These are phyloP conservation scores for Pleurotus giganteus DNA, from an alignment of 768 basidiomycete species.

Conservation along the genomic window DNA sequence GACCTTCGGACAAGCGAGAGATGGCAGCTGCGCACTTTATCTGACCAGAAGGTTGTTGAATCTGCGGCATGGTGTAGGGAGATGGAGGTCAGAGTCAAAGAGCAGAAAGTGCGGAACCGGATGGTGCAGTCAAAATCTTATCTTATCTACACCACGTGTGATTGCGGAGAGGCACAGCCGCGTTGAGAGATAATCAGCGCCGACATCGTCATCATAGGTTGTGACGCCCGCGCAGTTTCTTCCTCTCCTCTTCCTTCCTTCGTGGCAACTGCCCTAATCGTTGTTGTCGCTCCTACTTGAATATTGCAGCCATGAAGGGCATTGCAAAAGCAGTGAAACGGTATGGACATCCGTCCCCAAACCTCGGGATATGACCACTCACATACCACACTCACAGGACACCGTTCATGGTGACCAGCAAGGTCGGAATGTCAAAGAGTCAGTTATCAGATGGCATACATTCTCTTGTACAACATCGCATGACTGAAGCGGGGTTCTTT, in stretches of 20 bases:
- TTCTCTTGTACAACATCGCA: not conserved
- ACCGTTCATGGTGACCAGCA: conserved; percentile 84
- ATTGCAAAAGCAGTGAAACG: conserved; percentile 74
- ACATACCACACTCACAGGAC: conserved; percentile 51
- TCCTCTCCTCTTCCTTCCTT: not conserved
- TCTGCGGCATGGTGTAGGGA: conserved; percentile 32
- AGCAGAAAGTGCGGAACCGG: not conserved
- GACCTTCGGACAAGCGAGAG: not conserved
- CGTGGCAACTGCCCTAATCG: not conserved
- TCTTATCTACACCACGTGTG: conserved; percentile 1
- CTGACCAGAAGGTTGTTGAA: conserved; percentile 87
- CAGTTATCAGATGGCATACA: conserved; percentile 22
- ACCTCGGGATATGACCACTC: not conserved
- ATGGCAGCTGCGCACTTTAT: conserved; percentile 57
- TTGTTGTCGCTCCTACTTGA: not conserved
- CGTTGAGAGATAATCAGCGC: not conserved
- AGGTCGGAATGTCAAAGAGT: conserved; percentile 95
- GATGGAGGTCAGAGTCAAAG: not conserved
- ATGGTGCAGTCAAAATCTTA: not conserved
- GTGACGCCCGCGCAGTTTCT: conserved; percentile 8
- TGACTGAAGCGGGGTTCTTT: not conserved
- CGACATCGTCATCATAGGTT: not conserved
- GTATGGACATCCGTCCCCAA: conserved; percentile 34
- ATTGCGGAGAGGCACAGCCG: not conserved
- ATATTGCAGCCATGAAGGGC: conserved; percentile 66